Evolutionary conservation across 768 basidiomycete genomes (phyloP).

Genomic region (Boletus bicolor): DNA sequence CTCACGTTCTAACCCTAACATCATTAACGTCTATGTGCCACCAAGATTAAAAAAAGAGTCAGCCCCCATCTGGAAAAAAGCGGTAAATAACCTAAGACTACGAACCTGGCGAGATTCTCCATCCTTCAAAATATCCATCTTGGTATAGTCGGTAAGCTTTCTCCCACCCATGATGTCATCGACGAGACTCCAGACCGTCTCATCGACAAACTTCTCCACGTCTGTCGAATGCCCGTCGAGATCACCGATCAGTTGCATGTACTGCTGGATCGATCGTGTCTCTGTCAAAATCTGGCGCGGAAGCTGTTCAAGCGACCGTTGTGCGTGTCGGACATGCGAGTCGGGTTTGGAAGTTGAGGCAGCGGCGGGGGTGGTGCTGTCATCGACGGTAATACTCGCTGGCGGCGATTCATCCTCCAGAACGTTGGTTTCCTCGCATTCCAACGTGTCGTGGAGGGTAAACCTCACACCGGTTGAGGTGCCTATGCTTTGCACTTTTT

Average conservation of each 20-base stretch:
- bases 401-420: not conserved
- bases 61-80: not conserved
- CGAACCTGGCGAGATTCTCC: conserved; percentile 41
- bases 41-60: not conserved
- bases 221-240: conserved; percentile 6
- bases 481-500: conserved; percentile 6
- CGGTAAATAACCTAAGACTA: not conserved
- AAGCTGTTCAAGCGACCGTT: conserved; percentile 36
- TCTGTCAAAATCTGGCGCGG: conserved; percentile 38
- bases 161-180: conserved; percentile 39
- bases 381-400: not conserved
- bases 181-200: conserved; percentile 33
- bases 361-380: not conserved
- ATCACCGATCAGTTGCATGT: conserved; percentile 36
- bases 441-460: not conserved
- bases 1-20: conserved; percentile 48
- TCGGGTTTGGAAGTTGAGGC: conserved; percentile 5
- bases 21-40: conserved; percentile 36
- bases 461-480: conserved; percentile 3
- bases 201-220: conserved; percentile 5
- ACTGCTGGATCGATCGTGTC: conserved; percentile 38
- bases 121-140: conserved; percentile 43
- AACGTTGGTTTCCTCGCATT: not conserved
- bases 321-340: conserved; percentile 17
- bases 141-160: conserved; percentile 31